Evolutionary conservation across 2,329 filamentous ascomycete species (phyloP).

Genomic region (Capronia coronata): DNA sequence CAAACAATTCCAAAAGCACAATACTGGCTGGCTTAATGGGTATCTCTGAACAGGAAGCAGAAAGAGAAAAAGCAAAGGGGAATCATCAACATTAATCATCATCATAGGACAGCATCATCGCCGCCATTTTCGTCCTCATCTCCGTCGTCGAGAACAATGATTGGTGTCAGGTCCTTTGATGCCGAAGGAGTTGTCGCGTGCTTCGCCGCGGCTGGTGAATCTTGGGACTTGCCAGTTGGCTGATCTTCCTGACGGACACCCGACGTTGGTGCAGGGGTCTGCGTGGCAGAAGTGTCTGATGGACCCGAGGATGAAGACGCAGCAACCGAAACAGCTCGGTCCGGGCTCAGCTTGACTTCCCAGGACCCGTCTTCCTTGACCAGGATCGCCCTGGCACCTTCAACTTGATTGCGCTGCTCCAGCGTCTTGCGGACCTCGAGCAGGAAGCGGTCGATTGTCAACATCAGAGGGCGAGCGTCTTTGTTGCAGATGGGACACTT

Average conservation of each 20-base stretch:
- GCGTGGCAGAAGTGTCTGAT: not conserved
- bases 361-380: constrained; percentile 61
- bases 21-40: no score
- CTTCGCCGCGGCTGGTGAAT: no score
- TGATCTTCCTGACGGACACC: no score
- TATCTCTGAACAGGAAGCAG: no score
- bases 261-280: not conserved
- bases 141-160: constrained; percentile 7
- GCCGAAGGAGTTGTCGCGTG: not conserved
- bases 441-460: constrained; percentile 71
- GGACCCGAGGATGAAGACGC: not conserved
- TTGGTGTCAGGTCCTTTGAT: not conserved
- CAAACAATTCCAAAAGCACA: not conserved
- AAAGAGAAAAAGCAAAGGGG: not conserved
- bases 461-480: constrained; percentile 67
- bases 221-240: not conserved
- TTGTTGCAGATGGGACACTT: constrained; percentile 74
- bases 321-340: not conserved
- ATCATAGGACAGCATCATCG: no score
- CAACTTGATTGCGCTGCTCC: constrained; percentile 42
- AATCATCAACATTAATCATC: not conserved
- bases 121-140: not conserved
- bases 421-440: constrained; percentile 54
- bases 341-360: constrained; percentile 34
- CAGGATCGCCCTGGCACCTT: constrained; percentile 54